phyloP scores from a whole-genome alignment of 495 filamentous ascomycete species.

The Neurospora tetraspora region DNA sequence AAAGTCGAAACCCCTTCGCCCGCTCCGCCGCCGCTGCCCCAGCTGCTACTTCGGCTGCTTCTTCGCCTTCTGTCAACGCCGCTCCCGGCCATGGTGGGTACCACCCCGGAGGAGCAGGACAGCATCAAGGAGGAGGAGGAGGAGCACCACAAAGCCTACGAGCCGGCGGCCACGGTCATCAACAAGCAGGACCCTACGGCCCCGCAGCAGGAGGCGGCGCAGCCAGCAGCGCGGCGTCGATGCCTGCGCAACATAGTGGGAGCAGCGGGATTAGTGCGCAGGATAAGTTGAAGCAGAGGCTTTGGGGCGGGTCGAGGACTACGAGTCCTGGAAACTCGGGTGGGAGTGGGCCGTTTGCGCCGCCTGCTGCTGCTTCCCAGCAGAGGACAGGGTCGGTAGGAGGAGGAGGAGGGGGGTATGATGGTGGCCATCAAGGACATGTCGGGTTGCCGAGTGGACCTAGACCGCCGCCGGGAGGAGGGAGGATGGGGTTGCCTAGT shows the following conservation, averaged over 20 bases:
- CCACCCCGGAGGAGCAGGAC: constrained; percentile 54
- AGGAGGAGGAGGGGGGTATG: background rate
- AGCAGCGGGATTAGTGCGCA: constrained; percentile 26
- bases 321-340: constrained; percentile 21
- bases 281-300: constrained; percentile 40
- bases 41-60: background rate
- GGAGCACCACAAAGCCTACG: constrained; percentile 36
- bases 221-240: constrained; percentile 8
- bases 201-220: constrained; percentile 19
- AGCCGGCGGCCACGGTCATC: constrained; percentile 28
- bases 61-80: constrained; percentile 25
- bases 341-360: constrained; percentile 25
- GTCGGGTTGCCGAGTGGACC: background rate
- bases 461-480: background rate
- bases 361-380: constrained; percentile 19
- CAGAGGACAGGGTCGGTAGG: background rate
- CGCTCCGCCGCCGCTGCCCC: background rate
- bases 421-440: background rate
- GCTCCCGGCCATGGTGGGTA: constrained; percentile 28
- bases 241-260: background rate
- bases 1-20: constrained; percentile 16
- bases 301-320: constrained; percentile 38
- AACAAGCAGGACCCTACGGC: constrained; percentile 15
- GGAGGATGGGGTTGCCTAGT: background rate
- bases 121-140: constrained; percentile 44